Evolutionary conservation across 371 early-diverging fungal species (phyloP).

Genomic region (Nosema muscidifuracis): DNA sequence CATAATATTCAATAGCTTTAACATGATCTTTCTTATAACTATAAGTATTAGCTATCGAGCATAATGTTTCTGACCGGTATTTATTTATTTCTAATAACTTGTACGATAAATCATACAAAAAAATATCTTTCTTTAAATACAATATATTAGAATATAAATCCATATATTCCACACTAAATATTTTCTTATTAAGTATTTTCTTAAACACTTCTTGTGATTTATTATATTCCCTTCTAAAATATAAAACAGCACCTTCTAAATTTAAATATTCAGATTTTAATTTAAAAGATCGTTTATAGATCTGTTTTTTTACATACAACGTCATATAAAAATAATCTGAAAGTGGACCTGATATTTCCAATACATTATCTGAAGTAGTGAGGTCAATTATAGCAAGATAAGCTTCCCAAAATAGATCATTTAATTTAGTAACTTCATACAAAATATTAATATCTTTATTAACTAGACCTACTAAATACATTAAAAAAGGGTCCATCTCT

Average conservation of each 20-base stretch:
- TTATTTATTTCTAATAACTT: conserved; percentile 69
- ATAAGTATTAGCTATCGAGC: conserved; percentile 74
- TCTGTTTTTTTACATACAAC: conserved; percentile 43
- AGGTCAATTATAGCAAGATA: conserved; percentile 47
- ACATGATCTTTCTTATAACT: conserved; percentile 69
- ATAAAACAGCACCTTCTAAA: conserved; percentile 46
- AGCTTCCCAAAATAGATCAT: conserved; percentile 58
- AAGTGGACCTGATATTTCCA: conserved; percentile 21
- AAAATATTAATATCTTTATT: conserved; percentile 33
- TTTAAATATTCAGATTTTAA: conserved; percentile 26
- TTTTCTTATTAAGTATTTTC: no score
- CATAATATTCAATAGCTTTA: conserved; percentile 76
- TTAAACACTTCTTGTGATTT: conserved; percentile 47
- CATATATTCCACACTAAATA: conserved; percentile 67
- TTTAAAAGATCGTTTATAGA: conserved; percentile 10
- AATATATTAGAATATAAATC: conserved; percentile 80
- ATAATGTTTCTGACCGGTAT: conserved; percentile 78
- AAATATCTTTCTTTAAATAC: conserved; percentile 69
- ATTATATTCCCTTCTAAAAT: conserved; percentile 43
- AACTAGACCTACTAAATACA: conserved; percentile 46
- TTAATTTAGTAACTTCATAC: conserved; percentile 16
- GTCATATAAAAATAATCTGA: conserved; percentile 39
- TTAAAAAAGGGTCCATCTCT: conserved; percentile 19
- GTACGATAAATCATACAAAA: conserved; percentile 72
- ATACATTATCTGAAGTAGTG: conserved; percentile 15